These are phyloP conservation scores for Trichoderma sp. DNA, from an alignment of 2,329 filamentous ascomycete species.

Conservation along the genomic window DNA sequence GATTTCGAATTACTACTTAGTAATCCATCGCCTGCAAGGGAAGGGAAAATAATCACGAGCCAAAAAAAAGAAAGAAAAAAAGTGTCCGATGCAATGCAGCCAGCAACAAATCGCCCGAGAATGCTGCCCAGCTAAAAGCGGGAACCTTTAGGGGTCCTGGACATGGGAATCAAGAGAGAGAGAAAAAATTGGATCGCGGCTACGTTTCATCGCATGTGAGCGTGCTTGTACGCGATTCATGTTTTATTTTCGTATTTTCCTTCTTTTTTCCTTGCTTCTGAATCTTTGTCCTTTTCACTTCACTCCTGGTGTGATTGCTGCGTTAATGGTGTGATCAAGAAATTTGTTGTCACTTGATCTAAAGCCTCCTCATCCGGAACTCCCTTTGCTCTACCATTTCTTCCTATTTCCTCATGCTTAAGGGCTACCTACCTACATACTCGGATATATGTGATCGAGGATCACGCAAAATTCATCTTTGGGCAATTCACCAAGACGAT, in stretches of 20 bases:
- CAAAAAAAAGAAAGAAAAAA: background rate
- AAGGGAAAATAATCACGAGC: background rate
- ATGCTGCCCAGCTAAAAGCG: slow-evolving; percentile 1
- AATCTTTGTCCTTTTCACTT: background rate
- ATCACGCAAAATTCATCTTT: background rate
- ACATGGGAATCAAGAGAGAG: background rate
- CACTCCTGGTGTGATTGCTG: background rate
- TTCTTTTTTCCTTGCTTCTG: background rate
- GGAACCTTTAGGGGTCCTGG: background rate
- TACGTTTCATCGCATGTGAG: slow-evolving; percentile 12
- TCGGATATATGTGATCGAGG: background rate
- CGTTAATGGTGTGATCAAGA: background rate
- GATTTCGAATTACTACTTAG: background rate
- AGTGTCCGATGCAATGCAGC: background rate
- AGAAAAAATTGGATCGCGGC: background rate
- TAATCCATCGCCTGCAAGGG: background rate
- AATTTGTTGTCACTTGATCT: background rate
- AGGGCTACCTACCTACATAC: background rate
- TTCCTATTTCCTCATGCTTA: background rate
- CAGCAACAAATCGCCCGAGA: background rate
- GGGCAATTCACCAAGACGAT: background rate
- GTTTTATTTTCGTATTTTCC: background rate
- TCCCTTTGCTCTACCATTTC: background rate
- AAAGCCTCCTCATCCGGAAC: background rate
- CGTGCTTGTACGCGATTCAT: background rate